Evolutionary conservation across 495 filamentous ascomycete species (phyloP), one percentile per base, ranked within the genome.

Genomic region (Neurospora sp.): DNA sequence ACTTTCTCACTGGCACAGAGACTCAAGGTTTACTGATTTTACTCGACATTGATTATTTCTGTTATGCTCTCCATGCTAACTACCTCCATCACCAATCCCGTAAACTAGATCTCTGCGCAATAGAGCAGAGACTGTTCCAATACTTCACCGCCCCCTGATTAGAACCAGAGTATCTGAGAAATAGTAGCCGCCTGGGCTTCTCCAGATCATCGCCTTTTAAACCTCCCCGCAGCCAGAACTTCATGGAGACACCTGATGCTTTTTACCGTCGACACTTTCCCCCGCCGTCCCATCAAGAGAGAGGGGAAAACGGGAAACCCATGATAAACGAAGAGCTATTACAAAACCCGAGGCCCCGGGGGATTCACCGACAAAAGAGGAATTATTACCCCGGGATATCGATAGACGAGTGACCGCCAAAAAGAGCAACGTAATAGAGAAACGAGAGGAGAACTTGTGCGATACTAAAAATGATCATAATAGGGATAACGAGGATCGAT

Each of bases 131-230:
- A 62, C 54, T 62, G 54, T 35, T 35, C 54, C 54, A 62, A 35
- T 62, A 62, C 54, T 62, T 44, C 71, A 72, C 69, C 69, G 72
- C 71, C 78, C 77, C 75, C 76, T 80, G 82, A 85, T 78, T 80
- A 79, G 77, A 84, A 85, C 80, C 81, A 78, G 76, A 81, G 78
- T 84, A 84, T 77, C 76, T 78, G 71, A 74, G 54, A 73, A 75
- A 74, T 72, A 73, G 66, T 48, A 80, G 80, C 83, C 83, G 80
- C 84, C 83, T 81, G 84, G 84, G 83, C 84, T 78, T 80, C 77
- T 78, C 54, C 54, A 66, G 54, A 66, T 66, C 54, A 66, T 83
- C 83, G 77, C 81, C 79, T 78, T 83, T 73, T 79, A 80, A 79
- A 83, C 78, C 80, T 77, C 74, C 81, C 79, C 69, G 77, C 81